phyloP scores from a whole-genome alignment of 1,139 yeast genomes.

The Zygosaccharomyces pseudobailii region DNA sequence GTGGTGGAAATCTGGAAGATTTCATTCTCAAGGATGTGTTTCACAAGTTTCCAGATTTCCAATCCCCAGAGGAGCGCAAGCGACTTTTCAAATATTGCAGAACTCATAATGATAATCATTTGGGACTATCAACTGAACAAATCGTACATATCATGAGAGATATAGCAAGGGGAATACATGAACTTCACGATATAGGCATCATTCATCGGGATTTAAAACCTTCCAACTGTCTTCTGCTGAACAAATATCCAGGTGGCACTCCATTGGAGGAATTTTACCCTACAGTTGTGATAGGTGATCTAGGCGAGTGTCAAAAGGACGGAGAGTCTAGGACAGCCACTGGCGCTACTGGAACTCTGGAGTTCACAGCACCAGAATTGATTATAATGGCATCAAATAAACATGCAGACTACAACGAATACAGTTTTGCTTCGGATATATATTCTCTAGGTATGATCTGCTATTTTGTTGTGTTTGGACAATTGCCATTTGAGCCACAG shows the following conservation, averaged over 20 bases:
- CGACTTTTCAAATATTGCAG: constrained; percentile 34
- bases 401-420: constrained; percentile 40
- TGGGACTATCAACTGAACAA: constrained; percentile 41
- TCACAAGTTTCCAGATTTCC: constrained; percentile 26
- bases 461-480: constrained; percentile 66
- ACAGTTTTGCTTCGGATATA: constrained; percentile 67
- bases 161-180: constrained; percentile 62
- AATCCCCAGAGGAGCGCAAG: constrained; percentile 33
- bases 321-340: constrained; percentile 53
- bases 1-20: constrained; percentile 81
- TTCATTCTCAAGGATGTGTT: constrained; percentile 42
- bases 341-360: constrained; percentile 84
- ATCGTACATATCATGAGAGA: constrained; percentile 66
- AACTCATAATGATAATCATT: constrained; percentile 28
- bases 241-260: constrained; percentile 15
- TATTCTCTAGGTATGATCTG: constrained; percentile 80
- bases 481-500: constrained; percentile 55
- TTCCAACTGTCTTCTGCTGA: constrained; percentile 68
- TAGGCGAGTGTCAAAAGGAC: constrained; percentile 81
- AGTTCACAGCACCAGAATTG: constrained; percentile 82
- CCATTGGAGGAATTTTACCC: constrained; percentile 43
- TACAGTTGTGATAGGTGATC: constrained; percentile 72
- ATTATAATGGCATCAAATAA: constrained; percentile 37
- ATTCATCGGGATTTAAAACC: constrained; percentile 87
- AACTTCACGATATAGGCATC: constrained; percentile 68